phyloP scores from a whole-genome alignment of 495 filamentous ascomycete genomes.

The Podospora appendiculata region DNA sequence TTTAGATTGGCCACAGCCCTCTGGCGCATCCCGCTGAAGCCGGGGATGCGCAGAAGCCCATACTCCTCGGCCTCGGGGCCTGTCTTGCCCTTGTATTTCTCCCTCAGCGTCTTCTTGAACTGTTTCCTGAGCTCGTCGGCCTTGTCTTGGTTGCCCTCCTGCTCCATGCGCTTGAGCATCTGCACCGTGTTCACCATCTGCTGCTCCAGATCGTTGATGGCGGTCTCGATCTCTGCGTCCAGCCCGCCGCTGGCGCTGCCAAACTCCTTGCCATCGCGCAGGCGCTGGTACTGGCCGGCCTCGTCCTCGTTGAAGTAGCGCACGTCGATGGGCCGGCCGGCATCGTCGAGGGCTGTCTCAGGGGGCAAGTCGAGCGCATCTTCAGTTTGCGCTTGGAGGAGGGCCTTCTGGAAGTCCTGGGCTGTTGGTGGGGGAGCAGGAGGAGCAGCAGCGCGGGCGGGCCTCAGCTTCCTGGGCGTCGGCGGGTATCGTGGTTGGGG shows the following conservation, averaged over 20 bases:
- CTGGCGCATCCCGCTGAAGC: conserved; percentile 18
- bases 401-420: not conserved
- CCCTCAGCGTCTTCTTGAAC: conserved; percentile 28
- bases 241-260: conserved; percentile 35
- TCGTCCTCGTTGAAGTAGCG: conserved; percentile 40
- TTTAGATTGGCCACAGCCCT: conserved; percentile 14
- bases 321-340: conserved; percentile 14
- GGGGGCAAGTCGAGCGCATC: not conserved
- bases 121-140: conserved; percentile 20
- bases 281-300: conserved; percentile 22
- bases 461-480: not conserved
- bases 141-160: conserved; percentile 27
- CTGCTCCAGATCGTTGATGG: conserved; percentile 42
- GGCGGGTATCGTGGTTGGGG: not conserved
- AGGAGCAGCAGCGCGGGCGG: too few relatives aligned
- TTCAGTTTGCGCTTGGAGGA: not conserved
- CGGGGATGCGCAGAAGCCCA: conserved; percentile 14
- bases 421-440: not conserved
- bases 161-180: conserved; percentile 28
- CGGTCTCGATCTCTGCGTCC: conserved; percentile 29
- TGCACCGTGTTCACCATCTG: conserved; percentile 40
- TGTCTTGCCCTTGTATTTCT: conserved; percentile 26
- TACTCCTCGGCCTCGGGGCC: conserved; percentile 18
- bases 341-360: not conserved
- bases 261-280: conserved; percentile 30